A percentile compares a stretch with the other conserved stretches of the same genome.
Evolutionary conservation across 441 rosid genomes (phyloP).

Genomic region (Populus trichocarpa): DNA sequence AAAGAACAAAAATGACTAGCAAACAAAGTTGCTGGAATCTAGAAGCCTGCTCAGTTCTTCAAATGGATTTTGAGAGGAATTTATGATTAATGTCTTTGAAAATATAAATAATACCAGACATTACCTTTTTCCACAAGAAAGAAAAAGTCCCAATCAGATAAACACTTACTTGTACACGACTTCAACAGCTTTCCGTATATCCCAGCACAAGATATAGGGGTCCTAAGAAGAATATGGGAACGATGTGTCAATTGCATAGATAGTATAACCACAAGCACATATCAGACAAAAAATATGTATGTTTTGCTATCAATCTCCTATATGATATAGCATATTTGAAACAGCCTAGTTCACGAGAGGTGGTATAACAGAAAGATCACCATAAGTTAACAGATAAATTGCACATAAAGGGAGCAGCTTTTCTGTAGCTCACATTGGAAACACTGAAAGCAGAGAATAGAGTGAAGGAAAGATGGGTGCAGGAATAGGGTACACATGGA

Average conservation of each 20-base stretch:
- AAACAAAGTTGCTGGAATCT: neutral
- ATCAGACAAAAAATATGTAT: neutral
- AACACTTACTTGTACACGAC: slow-evolving; percentile 78
- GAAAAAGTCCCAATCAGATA: neutral
- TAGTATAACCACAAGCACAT: neutral
- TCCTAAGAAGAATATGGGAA: slow-evolving; percentile 44
- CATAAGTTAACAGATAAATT: neutral
- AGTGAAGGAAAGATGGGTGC: neutral
- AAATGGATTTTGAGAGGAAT: neutral
- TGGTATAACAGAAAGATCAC: neutral
- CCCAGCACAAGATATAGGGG: slow-evolving; percentile 96
- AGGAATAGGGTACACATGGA: neutral
- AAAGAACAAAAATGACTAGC: neutral
- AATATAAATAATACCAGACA: neutral
- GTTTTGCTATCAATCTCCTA: neutral
- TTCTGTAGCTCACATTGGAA: neutral
- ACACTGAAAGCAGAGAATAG: neutral
- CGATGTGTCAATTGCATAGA: slow-evolving; percentile 9
- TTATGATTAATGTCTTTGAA: neutral
- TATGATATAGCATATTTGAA: neutral
- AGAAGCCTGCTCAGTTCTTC: neutral
- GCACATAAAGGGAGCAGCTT: neutral
- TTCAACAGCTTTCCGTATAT: slow-evolving; percentile 77
- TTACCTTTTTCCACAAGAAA: neutral
- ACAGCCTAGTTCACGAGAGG: neutral